Base-by-base conservation (phyloP, 305 asterid genomes). In the Petunia hybrid region DNA sequence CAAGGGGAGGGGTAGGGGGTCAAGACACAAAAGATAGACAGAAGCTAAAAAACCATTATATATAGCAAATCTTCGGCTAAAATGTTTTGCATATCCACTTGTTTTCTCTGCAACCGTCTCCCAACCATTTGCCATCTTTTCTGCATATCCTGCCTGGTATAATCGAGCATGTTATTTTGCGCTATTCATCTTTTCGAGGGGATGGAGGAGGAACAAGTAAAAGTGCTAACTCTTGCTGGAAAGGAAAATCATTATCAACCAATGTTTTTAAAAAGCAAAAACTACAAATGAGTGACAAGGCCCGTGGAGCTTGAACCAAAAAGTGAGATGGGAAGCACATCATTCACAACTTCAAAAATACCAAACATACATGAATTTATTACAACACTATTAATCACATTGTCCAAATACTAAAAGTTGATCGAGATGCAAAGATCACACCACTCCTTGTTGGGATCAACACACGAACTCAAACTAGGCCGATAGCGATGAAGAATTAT, bases 91-190 rank as follows among this genome's bases (percentile, higher is more conserved):
- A 77, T 90, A 91, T 84, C 84, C 89, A 78, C 94, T 87, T 66
- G 99, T 91, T 94, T 94, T 95, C 81, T 91, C 90, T 16, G 96
- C 97, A 80, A 95, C 95, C 3, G 89, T 84, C 78, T 89, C 95
- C 98, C 99, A 95, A 75, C 93, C 97, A 22, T 68, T 87, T 16
- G 96, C 97, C 93, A 94, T 92, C 92, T 95, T 94, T 89, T 95
- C 98, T 51, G 99, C 99, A 84, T 95, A 95, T 80, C 99, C 99
- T 70, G 94, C 98, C 99, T 95, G 97, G 63, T 71, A 73, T 48
- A 73, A 36, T 16, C 8, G 14, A 73, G 36, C 46, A 51, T 73
- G 63, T 73, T 35, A 73, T 12, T 73, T 70, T 51, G 35, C 51
- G 62, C 45, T 48, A 73, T 13, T 31, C 35, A 73, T 51, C 78